These are phyloP conservation scores for Parasarocladium wereldwijsianum DNA, from an alignment of 2,329 filamentous ascomycete species.

Conservation along the genomic window DNA sequence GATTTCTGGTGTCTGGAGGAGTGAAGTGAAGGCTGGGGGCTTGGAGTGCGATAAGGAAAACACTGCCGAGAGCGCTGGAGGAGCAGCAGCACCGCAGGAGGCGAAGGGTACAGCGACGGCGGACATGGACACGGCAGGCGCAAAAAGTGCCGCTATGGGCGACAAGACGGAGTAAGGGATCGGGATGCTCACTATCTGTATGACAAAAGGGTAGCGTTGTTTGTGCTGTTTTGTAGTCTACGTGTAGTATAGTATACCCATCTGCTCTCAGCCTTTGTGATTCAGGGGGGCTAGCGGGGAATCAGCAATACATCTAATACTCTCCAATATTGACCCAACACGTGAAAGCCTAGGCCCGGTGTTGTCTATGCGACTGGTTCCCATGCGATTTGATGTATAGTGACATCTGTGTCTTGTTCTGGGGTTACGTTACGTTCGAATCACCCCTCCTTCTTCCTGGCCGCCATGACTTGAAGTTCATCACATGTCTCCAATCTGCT, in stretches of 20 bases:
- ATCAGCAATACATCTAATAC: no score
- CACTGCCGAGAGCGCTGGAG: slow-evolving; percentile 5
- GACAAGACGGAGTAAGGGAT: slow-evolving; percentile 3
- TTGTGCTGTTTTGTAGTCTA: slow-evolving; percentile 1
- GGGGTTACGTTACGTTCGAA: no score
- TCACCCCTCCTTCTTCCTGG: no score
- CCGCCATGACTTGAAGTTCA: no score
- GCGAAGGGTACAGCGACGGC: slow-evolving; percentile 18
- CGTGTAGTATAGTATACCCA: slow-evolving; percentile 6
- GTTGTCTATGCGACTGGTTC: no score
- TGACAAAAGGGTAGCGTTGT: not conserved
- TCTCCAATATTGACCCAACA: no score
- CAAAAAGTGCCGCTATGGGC: slow-evolving; percentile 3
- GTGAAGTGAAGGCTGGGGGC: slow-evolving; percentile 4
- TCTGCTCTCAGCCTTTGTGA: slow-evolving; percentile 2
- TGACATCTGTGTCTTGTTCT: no score
- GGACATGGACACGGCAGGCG: slow-evolving; percentile 8
- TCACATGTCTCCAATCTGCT: no score
- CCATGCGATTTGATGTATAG: no score
- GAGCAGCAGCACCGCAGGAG: slow-evolving; percentile 5
- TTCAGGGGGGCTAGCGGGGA: no score
- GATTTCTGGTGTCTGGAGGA: slow-evolving; percentile 19
- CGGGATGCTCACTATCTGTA: not conserved
- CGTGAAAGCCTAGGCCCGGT: no score
- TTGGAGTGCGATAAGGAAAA: slow-evolving; percentile 8